Evolutionary conservation across 768 basidiomycete species (phyloP), one percentile per base, ranked within the genome.

Genomic region (Clitopilus passeckerianus): DNA sequence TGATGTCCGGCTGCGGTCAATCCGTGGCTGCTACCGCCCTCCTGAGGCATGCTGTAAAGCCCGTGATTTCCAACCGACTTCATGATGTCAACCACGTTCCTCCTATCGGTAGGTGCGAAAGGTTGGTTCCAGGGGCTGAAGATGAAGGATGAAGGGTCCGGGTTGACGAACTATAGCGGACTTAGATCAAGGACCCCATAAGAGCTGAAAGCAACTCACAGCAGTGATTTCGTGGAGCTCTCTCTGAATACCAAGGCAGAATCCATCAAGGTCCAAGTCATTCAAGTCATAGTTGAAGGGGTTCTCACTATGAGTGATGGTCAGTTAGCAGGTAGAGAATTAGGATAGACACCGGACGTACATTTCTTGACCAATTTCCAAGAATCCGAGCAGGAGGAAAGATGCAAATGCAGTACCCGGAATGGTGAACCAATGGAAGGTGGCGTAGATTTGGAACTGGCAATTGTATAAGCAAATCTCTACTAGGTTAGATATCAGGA

Each of bases 141-240:
- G 64, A 87, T 68, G 69, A 79, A 87, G 1, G 74, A 63, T 15
- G 76, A 67, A 0, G 86, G 84, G 18, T 82, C 74, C 30, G 82
- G 80, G 44, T 74, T 73, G 8, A 83, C 80, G 74, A 88, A 86
- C 83, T 80, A 56, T 15, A 58, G n/a, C 37, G 3, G 12, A 9
- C 2, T 41, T n/a, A 50, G 46, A 18, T 20, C 3, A 20, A 18
- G 10, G 4, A n/a, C 6, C 6, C 5, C 20, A 50, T 5, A 50
- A 50, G 12, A 50, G 20, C 46, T 23, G n/a, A 41, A 9, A 41
- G 27, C 4, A 4, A 50, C 46, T 9, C 20, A 50, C 46, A 12
- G 84, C 82, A 15, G 87, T 89, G 68, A 91, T 85, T 68, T 89
- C 84, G 61, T 87, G 84, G 6, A 91, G 73, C 65, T 90, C 89